These are phyloP conservation scores for Trichosanthes truncata DNA, from an alignment of 306 rosid species.

Conservation along the genomic window DNA sequence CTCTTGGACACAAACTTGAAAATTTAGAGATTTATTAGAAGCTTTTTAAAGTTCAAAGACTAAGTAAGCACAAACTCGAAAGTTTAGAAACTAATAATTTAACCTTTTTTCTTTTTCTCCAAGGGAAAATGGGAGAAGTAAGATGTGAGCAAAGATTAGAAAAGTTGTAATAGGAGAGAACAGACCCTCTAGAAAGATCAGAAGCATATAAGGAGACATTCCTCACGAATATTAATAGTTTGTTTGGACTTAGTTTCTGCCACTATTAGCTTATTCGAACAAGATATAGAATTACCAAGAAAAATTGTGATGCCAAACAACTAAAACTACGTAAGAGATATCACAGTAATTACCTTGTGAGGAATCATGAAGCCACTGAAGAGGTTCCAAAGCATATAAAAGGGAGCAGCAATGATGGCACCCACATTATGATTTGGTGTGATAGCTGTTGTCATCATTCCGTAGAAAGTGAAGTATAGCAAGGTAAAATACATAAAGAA, in stretches of 20 bases:
- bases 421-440: conserved; percentile 97
- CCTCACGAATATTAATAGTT: neutral
- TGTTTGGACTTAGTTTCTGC: neutral
- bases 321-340: neutral
- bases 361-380: conserved; percentile 99
- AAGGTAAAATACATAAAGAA: conserved; percentile 92
- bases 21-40: too few species aligned
- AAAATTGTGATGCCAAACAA: neutral
- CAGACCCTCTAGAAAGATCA: neutral
- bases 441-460: conserved; percentile 98
- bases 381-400: conserved; percentile 98
- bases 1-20: too few species aligned
- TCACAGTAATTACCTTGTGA: conserved; percentile 56
- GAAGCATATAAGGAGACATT: neutral
- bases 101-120: neutral
- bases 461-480: conserved; percentile 95
- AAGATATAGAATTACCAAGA: neutral
- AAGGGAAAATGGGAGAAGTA: neutral
- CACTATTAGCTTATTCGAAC: neutral
- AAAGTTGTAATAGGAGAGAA: neutral
- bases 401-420: conserved; percentile 86
- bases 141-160: neutral
- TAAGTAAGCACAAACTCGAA: too few species aligned
- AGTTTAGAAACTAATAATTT: too few species aligned
- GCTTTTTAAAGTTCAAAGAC: too few species aligned